Base-by-base conservation (phyloP, 495 filamentous ascomycete species). In the Neurospora terricola region DNA sequence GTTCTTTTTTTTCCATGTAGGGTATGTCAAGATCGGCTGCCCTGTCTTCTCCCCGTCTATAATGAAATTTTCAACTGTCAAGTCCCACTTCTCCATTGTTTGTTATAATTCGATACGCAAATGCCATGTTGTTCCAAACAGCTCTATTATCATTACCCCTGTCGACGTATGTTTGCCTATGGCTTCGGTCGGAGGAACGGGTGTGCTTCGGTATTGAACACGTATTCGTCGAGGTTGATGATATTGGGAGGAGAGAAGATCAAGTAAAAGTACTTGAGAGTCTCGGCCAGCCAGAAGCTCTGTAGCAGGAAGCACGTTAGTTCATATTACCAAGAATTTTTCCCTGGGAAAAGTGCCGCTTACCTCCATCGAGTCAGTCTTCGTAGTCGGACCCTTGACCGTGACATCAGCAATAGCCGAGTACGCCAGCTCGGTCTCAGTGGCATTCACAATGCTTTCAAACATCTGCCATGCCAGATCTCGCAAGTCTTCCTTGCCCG, bases 151-250 rank as follows among this genome's bases (percentile, higher is more conserved):
- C 21, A 5, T 23, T 27, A 59, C 48, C 3, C 45, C 12, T 14
- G 11, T 14, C 4, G 48, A 7, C 21, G 21, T 27, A 59, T 14
- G 21, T 27, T 23, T 14, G 43, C 23, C n/a, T 59, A 59, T 59
- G 48, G 48, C 11, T 59, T 59, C 8, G 78, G 77, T 38, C 83
- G 76, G 70, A 77, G 77, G 39, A 97, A 86, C 2, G 91, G 88
- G 80, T 96, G 93, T 4, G 92, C 93, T 82, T 96, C 93, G 0
- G 93, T 96, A 77, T 95, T 97, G 72, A 96, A 88, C 1, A 97
- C 91, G 68, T 91, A 87, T 16, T 92, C 84, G 74, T 92, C 89
- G 76, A 96, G 81, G 79, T 87, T 91, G 23, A 94, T 83, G 45
- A 89, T 75, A 71, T 88, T 84, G 0, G 92, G 90, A 40, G 92